These are phyloP conservation scores for Nepenthes alata DNA, from an alignment of 179 eudicot genomes.

Conservation along the genomic window DNA sequence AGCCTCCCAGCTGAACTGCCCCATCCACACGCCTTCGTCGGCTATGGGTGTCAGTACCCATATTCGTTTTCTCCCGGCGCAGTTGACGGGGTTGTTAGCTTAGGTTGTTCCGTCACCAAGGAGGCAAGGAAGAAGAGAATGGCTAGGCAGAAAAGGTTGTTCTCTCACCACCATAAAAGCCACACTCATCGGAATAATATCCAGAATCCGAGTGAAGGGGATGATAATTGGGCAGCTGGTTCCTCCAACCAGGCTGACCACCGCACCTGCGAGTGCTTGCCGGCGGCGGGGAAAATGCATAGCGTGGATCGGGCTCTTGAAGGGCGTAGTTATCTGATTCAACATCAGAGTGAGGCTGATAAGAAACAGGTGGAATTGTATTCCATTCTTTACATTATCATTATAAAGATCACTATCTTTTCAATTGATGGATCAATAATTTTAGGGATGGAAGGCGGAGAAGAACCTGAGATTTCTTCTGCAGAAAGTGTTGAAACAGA, in stretches of 20 bases:
- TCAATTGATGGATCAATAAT: background rate
- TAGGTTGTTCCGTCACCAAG: constrained; percentile 65
- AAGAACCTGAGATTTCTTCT: constrained; percentile 71
- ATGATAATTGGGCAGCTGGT: constrained; percentile 20
- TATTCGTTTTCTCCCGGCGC: constrained; percentile 10
- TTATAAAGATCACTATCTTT: too few relatives aligned
- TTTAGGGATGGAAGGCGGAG: constrained; percentile 70
- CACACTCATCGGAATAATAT: constrained; percentile 11
- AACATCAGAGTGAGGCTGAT: too few relatives aligned
- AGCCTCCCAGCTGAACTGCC: constrained; percentile 7
- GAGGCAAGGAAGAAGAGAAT: constrained; percentile 90
- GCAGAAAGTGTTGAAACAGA: constrained; percentile 92
- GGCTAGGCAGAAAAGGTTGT: constrained; percentile 63
- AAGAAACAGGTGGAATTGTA: too few relatives aligned
- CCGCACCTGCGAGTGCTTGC: constrained; percentile 39
- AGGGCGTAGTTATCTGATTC: too few relatives aligned
- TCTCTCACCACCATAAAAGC: constrained; percentile 24
- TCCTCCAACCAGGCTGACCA: constrained; percentile 14
- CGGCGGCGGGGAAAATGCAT: constrained; percentile 3
- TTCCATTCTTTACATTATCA: too few relatives aligned
- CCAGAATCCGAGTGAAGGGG: constrained; percentile 16
- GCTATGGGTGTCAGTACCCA: constrained; percentile 18
- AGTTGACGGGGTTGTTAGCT: constrained; percentile 42
- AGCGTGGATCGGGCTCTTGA: background rate
- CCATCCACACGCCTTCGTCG: constrained; percentile 13